phyloP scores from a whole-genome alignment of 129 eudicot species.

The Saussurea involucrata region DNA sequence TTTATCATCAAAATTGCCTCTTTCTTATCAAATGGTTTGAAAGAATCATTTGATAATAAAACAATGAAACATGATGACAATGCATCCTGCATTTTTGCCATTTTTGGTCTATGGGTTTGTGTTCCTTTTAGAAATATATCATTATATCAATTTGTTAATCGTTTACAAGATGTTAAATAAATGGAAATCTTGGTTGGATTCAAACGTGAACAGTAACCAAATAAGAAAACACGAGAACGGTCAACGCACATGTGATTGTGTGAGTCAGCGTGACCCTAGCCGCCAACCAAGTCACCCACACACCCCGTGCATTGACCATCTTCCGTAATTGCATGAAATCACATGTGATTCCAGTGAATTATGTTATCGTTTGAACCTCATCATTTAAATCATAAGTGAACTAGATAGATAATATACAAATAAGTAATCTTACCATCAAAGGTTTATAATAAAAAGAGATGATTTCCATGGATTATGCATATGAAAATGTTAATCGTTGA shows the following conservation, averaged over 20 bases:
- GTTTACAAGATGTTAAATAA: neutral
- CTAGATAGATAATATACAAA: neutral
- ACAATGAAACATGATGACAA: neutral
- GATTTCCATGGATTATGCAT: neutral
- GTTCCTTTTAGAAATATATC: neutral
- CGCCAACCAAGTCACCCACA: no score
- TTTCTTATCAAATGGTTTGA: neutral
- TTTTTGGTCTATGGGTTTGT: neutral
- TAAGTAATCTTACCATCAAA: neutral
- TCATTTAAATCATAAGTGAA: no score
- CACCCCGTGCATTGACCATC: no score
- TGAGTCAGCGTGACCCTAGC: no score
- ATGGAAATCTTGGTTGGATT: neutral
- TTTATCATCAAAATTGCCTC: conserved; percentile 3
- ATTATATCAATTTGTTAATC: neutral
- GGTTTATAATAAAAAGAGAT: neutral
- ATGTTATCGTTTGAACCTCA: no score
- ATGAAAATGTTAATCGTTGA: neutral
- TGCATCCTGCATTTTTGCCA: neutral
- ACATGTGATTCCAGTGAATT: no score
- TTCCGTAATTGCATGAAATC: no score
- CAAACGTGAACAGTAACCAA: neutral
- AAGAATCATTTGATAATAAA: neutral
- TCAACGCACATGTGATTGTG: no score
- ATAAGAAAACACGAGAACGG: neutral